phyloP scores from a whole-genome alignment of 371 early-diverging fungal species.

The Chytridiales sp. region DNA sequence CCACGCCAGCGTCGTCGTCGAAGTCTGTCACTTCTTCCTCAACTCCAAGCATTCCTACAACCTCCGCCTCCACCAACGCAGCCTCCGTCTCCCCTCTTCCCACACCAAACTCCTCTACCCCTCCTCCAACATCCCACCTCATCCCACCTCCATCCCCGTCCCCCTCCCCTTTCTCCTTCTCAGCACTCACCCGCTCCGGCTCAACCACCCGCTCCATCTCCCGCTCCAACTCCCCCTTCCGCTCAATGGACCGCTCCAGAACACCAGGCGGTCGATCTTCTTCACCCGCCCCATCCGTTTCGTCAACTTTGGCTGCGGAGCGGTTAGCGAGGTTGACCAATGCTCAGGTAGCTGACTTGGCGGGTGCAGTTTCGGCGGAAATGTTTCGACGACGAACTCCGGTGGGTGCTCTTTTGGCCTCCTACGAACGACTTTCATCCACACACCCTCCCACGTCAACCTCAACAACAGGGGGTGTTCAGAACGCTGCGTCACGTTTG shows the following conservation, averaged over 20 bases:
- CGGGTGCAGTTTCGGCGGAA: slow-evolving; percentile 24
- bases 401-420: slow-evolving; percentile 21
- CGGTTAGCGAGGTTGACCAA: slow-evolving; percentile 22
- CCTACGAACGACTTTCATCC: slow-evolving; percentile 7
- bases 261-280: slow-evolving; percentile 20
- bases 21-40: no score
- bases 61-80: no score
- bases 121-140: no score
- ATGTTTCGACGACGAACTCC: slow-evolving; percentile 24
- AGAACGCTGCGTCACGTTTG: slow-evolving; percentile 20
- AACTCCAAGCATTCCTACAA: no score
- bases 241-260: no score
- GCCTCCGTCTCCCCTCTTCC: no score
- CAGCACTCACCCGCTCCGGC: no score
- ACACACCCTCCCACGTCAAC: neutral
- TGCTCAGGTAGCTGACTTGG: slow-evolving; percentile 30
- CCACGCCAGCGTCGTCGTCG: no score
- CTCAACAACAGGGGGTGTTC: neutral
- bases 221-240: neutral
- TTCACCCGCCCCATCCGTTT: slow-evolving; percentile 23
- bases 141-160: no score
- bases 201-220: no score
- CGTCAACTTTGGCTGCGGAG: slow-evolving; percentile 26
- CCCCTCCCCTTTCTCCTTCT: no score
- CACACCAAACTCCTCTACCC: no score